Evolutionary conservation across 805 yeast genomes (phyloP), one percentile per base, ranked within the genome.

Genomic region (Kregervanrija delftensis): DNA sequence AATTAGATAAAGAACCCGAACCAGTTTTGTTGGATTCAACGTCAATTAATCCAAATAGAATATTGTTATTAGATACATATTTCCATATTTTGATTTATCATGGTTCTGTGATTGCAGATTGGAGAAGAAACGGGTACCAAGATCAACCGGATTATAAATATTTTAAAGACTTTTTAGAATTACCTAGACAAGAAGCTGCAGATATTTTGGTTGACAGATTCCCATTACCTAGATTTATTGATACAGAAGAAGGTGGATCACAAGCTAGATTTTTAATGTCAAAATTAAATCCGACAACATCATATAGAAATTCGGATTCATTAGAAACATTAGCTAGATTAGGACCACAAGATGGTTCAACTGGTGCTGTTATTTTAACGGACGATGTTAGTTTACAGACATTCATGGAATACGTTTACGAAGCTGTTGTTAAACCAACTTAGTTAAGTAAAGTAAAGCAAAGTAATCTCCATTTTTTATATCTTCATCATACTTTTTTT

Each of bases 211-310:
- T 77, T 48, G 87, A 81, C 54, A 64, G 88, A 53, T 81, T 77
- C 67, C 88, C 88, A 43, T 68, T 81, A 49, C 88, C 88, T 5
- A 68, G 88, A 54, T 81, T 80, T 52, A 79, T 81, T 43, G 86
- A 81, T 56, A 79, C 86, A 22, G 86, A 81, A 53, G 86, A 81
- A 58, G 86, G 86, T 44, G 87, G 86, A 3, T 80, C 86, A 0
- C 88, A 81, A 57, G 86, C 87, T 0, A 71, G 88, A 61, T 81
- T 81, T 59, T 66, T 81, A 45, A 77, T 77, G 71, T 81, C 86
- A 3, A 81, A 81, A 61, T 66, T 81, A 54, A 81, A 81, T 60
- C 87, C 88, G 11, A 73, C 84, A 4, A 78, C 80, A 2, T 72
- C 73, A 39, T 79, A 80, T 58, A 67, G 74, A 41, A 57, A 57